Percentiles rank a stretch among this genome's conserved stretches.
phyloP scores from a whole-genome alignment of 2,329 filamentous ascomycete genomes.

The Grosmannia huntii region DNA sequence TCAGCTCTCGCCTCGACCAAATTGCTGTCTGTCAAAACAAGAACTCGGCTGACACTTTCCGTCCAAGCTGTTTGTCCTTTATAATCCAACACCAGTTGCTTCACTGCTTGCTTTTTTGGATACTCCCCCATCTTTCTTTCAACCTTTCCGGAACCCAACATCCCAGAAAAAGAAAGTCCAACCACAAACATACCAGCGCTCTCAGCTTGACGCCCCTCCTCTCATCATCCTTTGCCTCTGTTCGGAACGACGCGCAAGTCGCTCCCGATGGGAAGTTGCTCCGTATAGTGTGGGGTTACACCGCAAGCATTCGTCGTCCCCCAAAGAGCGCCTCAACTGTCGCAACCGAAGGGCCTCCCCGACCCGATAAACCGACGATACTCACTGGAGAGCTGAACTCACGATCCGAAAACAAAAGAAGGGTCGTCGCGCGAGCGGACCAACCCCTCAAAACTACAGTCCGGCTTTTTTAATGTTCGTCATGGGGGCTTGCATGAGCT shows the following conservation, averaged over 20 bases:
- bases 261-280: background rate
- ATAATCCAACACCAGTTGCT: background rate
- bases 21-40: background rate
- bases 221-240: background rate
- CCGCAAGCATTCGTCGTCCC: background rate
- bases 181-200: background rate
- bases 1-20: background rate
- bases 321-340: background rate
- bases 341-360: background rate
- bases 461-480: background rate
- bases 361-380: background rate
- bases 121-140: background rate
- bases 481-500: constrained; percentile 94
- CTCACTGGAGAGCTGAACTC: background rate
- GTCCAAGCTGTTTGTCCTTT: background rate
- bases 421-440: background rate
- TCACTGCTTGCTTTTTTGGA: background rate
- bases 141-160: background rate
- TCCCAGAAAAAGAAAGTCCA: background rate
- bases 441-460: background rate
- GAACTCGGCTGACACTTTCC: background rate
- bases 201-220: background rate
- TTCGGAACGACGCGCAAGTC: background rate
- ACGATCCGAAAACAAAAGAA: background rate
- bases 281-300: constrained; percentile 3